Percentiles rank a stretch among this genome's conserved stretches.
These are phyloP conservation scores for Rheum nobile DNA, from an alignment of 148 eudicot genomes.

Conservation along the genomic window DNA sequence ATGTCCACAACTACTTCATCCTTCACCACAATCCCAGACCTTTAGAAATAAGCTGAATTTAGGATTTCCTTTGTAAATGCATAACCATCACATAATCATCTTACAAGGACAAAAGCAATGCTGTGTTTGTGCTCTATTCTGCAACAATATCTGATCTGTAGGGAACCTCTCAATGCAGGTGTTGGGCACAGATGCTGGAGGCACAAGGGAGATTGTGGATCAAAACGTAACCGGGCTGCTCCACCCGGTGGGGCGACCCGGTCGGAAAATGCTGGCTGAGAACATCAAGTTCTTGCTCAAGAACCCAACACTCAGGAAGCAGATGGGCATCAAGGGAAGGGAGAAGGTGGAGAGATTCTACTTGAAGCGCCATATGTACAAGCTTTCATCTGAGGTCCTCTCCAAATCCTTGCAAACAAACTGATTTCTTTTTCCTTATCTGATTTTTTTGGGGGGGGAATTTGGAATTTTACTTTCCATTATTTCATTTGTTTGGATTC, in stretches of 20 bases:
- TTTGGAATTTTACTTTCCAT: slow-evolving; percentile 3
- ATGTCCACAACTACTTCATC: background rate
- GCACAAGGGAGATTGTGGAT: slow-evolving; percentile 85
- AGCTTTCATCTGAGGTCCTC: slow-evolving; percentile 60
- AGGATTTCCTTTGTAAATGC: too few species aligned
- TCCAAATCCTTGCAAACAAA: slow-evolving; percentile 77
- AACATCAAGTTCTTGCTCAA: slow-evolving; percentile 56
- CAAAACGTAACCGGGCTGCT: slow-evolving; percentile 74
- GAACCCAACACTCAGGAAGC: slow-evolving; percentile 52
- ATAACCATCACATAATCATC: too few species aligned
- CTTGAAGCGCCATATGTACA: slow-evolving; percentile 81
- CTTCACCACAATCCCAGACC: too few species aligned
- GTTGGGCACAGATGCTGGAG: slow-evolving; percentile 93
- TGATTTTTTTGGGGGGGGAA: background rate
- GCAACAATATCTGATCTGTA: background rate
- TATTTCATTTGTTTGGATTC: slow-evolving; percentile 13
- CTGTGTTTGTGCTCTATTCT: background rate
- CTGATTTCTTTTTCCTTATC: slow-evolving; percentile 15
- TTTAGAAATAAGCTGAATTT: too few species aligned
- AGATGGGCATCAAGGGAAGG: slow-evolving; percentile 78
- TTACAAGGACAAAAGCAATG: too few species aligned
- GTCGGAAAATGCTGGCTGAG: slow-evolving; percentile 50
- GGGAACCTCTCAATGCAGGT: slow-evolving; percentile 32
- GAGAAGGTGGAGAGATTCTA: slow-evolving; percentile 70
- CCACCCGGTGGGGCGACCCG: slow-evolving; percentile 70